These are phyloP conservation scores for Astragalus membranaceus DNA, from an alignment of 306 rosid species.

Conservation along the genomic window DNA sequence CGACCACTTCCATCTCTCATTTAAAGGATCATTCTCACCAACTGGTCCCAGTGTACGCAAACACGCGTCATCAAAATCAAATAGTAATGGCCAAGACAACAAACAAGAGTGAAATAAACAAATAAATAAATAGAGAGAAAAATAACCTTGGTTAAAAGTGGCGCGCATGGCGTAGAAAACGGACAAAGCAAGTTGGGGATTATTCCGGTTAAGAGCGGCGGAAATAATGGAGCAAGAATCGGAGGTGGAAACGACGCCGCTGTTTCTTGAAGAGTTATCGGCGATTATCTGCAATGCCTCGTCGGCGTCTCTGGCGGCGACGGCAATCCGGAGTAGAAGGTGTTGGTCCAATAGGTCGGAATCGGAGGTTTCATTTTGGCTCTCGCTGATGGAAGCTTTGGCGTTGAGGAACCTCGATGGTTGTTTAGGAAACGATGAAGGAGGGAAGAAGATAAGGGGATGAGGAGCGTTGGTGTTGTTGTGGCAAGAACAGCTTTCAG, in stretches of 20 bases:
- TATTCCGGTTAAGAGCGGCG: constrained; percentile 61
- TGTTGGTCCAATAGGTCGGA: constrained; percentile 42
- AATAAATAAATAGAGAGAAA: background rate
- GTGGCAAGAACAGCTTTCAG: constrained; percentile 12
- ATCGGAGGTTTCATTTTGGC: constrained; percentile 32
- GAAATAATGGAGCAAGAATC: constrained; percentile 59
- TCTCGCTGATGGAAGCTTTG: constrained; percentile 49
- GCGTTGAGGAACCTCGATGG: constrained; percentile 17
- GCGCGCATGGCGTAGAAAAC: constrained; percentile 81
- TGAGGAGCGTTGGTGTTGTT: background rate
- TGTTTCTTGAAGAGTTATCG: constrained; percentile 23
- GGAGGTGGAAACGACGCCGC: constrained; percentile 41
- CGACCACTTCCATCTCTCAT: constrained; percentile 83
- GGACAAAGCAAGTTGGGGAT: constrained; percentile 70
- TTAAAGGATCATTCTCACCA: constrained; percentile 39
- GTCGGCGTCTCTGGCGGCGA: constrained; percentile 46
- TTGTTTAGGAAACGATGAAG: constrained; percentile 19
- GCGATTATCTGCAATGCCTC: constrained; percentile 50
- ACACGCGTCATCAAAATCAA: background rate
- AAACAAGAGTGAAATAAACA: background rate
- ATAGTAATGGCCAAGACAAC: background rate
- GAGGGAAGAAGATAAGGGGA: constrained; percentile 10
- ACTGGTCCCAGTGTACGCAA: constrained; percentile 29
- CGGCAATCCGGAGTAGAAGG: constrained; percentile 28
- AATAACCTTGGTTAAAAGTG: constrained; percentile 28